These are phyloP conservation scores for Colletotrichum tanaceti DNA, from an alignment of 2,329 filamentous ascomycete species.

Conservation along the genomic window DNA sequence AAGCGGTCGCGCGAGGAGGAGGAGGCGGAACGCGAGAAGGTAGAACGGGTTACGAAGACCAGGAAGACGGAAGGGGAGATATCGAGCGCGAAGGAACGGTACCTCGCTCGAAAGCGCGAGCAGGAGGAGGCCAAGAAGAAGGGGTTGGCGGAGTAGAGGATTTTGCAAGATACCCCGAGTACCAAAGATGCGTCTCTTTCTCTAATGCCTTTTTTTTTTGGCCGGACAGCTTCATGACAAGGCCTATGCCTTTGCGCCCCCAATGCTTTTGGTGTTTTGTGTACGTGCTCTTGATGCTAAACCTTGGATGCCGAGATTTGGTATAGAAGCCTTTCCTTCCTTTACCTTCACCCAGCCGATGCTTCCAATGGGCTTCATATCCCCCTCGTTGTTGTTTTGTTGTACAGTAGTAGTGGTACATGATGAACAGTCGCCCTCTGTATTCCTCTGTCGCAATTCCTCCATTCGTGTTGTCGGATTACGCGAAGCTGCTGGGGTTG, in stretches of 20 bases:
- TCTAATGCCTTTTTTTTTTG: conserved; percentile 1
- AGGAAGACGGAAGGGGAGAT: conserved; percentile 82
- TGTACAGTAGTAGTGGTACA: conserved; percentile 37
- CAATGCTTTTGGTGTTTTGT: conserved; percentile 6
- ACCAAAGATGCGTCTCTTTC: conserved; percentile 20
- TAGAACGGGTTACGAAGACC: conserved; percentile 77
- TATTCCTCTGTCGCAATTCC: background rate
- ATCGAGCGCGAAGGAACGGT: conserved; percentile 81
- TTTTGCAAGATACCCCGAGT: conserved; percentile 46
- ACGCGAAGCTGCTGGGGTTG: conserved; percentile 43
- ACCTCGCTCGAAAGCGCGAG: conserved; percentile 80
- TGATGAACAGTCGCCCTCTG: conserved; percentile 3
- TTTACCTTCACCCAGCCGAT: conserved; percentile 1
- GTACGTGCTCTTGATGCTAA: conserved; percentile 19
- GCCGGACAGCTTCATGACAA: background rate
- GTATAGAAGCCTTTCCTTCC: background rate
- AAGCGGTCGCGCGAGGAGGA: conserved; percentile 78
- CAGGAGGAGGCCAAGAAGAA: conserved; percentile 76
- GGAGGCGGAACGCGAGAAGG: conserved; percentile 69
- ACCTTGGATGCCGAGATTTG: background rate
- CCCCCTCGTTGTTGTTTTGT: conserved; percentile 11
- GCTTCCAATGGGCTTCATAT: conserved; percentile 5
- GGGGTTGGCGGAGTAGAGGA: conserved; percentile 47
- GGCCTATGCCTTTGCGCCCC: conserved; percentile 1
- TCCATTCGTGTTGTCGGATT: background rate